Percentiles rank a stretch among this genome's conserved stretches.
Evolutionary conservation across 2,329 filamentous ascomycete species (phyloP).

Genomic region (Fusarium begoniae): DNA sequence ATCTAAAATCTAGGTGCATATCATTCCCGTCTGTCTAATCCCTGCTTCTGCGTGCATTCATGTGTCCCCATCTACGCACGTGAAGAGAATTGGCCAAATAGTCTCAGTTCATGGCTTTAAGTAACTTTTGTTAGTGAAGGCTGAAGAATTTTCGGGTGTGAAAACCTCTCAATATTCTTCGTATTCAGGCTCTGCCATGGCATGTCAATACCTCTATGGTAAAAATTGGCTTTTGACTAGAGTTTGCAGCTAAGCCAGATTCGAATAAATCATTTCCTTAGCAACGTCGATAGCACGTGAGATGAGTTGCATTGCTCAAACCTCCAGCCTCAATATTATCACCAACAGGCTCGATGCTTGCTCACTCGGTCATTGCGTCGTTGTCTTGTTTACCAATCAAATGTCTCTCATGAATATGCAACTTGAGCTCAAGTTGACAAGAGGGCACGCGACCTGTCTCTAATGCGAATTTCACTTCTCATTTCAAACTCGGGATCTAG

Average conservation of each 20-base stretch:
- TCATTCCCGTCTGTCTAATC: constrained; percentile 9
- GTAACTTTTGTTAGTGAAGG: neutral
- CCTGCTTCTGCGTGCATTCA: constrained; percentile 28
- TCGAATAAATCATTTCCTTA: constrained; percentile 22
- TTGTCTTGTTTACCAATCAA: neutral
- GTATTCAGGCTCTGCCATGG: neutral
- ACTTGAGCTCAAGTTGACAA: neutral
- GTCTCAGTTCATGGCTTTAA: neutral
- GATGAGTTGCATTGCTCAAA: neutral
- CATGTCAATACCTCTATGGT: neutral
- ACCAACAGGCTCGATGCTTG: constrained; percentile 3
- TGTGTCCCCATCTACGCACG: constrained; percentile 18
- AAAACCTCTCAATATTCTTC: neutral
- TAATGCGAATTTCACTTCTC: neutral
- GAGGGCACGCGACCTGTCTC: constrained; percentile 21
- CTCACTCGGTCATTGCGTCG: neutral
- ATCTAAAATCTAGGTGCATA: constrained; percentile 25
- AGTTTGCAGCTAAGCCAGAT: constrained; percentile 20
- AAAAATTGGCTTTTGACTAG: constrained; percentile 20
- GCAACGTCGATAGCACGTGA: neutral
- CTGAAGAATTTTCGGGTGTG: neutral
- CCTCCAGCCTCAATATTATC: neutral
- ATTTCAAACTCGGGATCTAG: neutral
- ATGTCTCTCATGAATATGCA: neutral
- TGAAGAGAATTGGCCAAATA: constrained; percentile 11